Evolutionary conservation across 306 rosid species (phyloP).

Genomic region (Amphicarpaea edgeworthii): DNA sequence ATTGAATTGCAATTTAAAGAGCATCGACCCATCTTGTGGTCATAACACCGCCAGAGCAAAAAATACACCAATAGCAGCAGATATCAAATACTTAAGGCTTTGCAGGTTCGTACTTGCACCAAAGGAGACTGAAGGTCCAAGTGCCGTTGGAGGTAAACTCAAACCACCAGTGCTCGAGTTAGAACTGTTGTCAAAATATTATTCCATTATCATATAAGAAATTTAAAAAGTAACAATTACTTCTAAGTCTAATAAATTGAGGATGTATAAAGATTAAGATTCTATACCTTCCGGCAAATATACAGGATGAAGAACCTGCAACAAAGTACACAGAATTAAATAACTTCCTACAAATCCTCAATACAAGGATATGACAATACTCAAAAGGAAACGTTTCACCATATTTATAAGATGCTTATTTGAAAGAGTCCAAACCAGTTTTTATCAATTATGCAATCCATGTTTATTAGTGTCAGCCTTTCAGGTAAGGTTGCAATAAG

Average conservation of each 20-base stretch:
- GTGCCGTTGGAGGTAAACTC: constrained; percentile 59
- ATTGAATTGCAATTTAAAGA: constrained; percentile 37
- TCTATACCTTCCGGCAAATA: constrained; percentile 83
- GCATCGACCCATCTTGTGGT: constrained; percentile 46
- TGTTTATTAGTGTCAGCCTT: too few relatives aligned
- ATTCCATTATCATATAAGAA: constrained; percentile 38
- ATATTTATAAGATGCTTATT: too few relatives aligned
- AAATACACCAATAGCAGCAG: constrained; percentile 54
- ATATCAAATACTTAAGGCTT: constrained; percentile 57
- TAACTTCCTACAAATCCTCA: too few relatives aligned
- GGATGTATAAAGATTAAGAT: constrained; percentile 31
- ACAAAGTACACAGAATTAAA: constrained; percentile 28
- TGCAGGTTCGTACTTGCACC: constrained; percentile 64
- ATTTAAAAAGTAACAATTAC: not conserved
- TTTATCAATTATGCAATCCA: too few relatives aligned
- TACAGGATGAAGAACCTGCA: constrained; percentile 91
- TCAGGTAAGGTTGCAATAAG: too few relatives aligned
- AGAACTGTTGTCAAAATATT: constrained; percentile 65
- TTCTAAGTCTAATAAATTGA: constrained; percentile 9
- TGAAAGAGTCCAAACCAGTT: too few relatives aligned
- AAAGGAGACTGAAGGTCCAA: constrained; percentile 60
- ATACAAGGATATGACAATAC: too few relatives aligned
- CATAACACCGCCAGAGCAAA: constrained; percentile 55
- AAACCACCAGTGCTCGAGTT: constrained; percentile 55
- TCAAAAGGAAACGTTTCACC: too few relatives aligned